A percentile compares a stretch with the other conserved stretches of the same genome.
Conservation (phyloP, 208 protist genomes). For the Herpetomonas tarakana region DNA sequence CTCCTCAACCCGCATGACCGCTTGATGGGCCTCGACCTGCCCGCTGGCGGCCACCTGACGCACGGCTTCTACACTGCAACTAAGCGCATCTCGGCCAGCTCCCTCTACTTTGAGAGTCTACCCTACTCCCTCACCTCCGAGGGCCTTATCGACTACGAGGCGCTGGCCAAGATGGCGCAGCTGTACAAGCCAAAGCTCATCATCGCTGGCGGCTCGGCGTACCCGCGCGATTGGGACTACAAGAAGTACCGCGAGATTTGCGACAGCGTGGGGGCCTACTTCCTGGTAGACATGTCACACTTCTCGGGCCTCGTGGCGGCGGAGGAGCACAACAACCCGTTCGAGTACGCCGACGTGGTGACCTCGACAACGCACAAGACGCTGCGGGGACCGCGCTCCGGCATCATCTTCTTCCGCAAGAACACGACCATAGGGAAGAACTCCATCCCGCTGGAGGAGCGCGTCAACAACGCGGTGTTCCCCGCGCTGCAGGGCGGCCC, state of each 20-base stretch:
- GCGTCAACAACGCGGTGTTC: constrained; percentile 98
- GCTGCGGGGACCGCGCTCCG: constrained; percentile 96
- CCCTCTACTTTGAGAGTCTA: constrained; percentile 98
- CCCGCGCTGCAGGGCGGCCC: constrained; percentile 97
- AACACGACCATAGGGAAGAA: constrained; percentile 51
- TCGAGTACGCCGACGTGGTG: constrained; percentile 97
- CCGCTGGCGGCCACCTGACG: constrained; percentile 93
- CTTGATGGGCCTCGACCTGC: constrained; percentile 97
- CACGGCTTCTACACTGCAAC: constrained; percentile 98
- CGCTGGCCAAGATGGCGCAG: constrained; percentile 77
- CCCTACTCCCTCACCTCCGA: constrained; percentile 94
- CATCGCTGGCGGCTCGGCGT: constrained; percentile 95
- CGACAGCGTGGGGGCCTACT: constrained; percentile 85
- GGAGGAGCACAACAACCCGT: constrained; percentile 87
- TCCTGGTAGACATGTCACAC: constrained; percentile 99
- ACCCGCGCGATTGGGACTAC: constrained; percentile 98
- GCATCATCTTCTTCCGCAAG: constrained; percentile 98
- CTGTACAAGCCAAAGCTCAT: constrained; percentile 96
- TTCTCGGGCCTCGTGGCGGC: constrained; percentile 93
- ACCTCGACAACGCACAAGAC: constrained; percentile 99
- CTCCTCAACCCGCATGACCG: constrained; percentile 96
- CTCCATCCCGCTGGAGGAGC: constrained; percentile 84
- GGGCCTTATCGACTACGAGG: constrained; percentile 97
- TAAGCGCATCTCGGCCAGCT: constrained; percentile 96
- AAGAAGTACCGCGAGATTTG: constrained; percentile 78